Percentiles rank a stretch among this genome's conserved stretches.
These are phyloP conservation scores for Globisporangium uncinulatum DNA, from an alignment of 352 stramenopile genomes.

Conservation along the genomic window DNA sequence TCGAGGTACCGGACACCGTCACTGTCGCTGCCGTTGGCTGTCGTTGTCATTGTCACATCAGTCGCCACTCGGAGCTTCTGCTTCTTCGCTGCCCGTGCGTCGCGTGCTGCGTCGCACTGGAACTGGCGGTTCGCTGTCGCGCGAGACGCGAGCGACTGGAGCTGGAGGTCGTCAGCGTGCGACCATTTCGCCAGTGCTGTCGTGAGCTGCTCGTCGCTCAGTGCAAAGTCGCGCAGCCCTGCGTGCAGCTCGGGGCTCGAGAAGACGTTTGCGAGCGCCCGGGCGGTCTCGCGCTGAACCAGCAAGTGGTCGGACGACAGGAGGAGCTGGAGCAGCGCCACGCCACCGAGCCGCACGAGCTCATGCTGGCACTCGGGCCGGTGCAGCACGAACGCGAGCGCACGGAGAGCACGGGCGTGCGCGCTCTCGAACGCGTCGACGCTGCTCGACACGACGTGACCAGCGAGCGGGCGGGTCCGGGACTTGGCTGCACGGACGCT, in stretches of 20 bases:
- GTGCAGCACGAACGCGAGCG: constrained; percentile 53
- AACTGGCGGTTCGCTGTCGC: constrained; percentile 33
- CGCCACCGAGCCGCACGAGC: constrained; percentile 39
- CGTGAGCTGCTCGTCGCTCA: constrained; percentile 32
- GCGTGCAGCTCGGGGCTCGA: constrained; percentile 41
- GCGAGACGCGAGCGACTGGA: constrained; percentile 50
- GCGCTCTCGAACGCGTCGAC: constrained; percentile 29
- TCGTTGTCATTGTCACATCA: background rate
- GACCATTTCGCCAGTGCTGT: constrained; percentile 38
- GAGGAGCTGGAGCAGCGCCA: constrained; percentile 50
- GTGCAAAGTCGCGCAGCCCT: constrained; percentile 26
- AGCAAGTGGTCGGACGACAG: constrained; percentile 31
- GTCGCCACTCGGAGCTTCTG: too few species aligned
- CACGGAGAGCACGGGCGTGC: constrained; percentile 52
- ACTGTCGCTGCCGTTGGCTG: background rate
- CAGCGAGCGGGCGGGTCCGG: constrained; percentile 48
- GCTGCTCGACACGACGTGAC: constrained; percentile 14
- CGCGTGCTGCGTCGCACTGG: constrained; percentile 11
- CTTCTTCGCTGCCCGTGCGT: background rate
- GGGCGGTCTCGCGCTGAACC: constrained; percentile 53
- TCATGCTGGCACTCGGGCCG: constrained; percentile 51
- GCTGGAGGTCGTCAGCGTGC: constrained; percentile 32
- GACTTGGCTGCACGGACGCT: constrained; percentile 58
- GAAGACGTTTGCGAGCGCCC: constrained; percentile 65
- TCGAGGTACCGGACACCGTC: constrained; percentile 54